Base-by-base conservation (phyloP, 345 rosid species). In the Ailanthus altissimus region DNA sequence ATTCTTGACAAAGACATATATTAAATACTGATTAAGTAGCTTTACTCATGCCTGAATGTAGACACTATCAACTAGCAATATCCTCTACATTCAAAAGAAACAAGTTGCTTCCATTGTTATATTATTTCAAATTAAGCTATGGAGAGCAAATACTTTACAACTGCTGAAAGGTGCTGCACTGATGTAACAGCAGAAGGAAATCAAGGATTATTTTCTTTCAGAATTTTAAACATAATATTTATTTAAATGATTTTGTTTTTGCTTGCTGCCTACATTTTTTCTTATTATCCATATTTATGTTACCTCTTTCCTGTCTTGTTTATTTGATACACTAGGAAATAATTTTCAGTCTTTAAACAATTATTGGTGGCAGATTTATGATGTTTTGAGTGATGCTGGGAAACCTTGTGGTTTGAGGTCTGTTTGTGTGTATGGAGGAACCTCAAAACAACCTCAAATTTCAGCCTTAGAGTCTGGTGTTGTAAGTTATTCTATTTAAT, bases 361-460 rank as follows among this genome's bases (percentile, higher is more conserved):
- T 18, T 49, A 43, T 59, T 71, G n/a, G 28, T 79, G 71, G 79
- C 84, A 96, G 99, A 93, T 96, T 85, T 90, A 86, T 56, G 91
- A 74, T 81, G 98, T 96, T 73, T 53, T 93, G 82, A 84, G 74
- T 32, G 89, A 88, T 85, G 98, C 98, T 84, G 99, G 97, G 70
- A 83, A 85, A 77, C 82, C 97, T 13, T 90, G 93, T 70, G 89
- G 91, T 18, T 80, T 93, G 76, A 85, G 76, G 70, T 91, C 99
- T 47, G 91, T 92, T 53, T 96, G 93, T 80, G 72, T 96, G 60
- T 96, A 92, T 79, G 97, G 99, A 80, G 99, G 99, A 88, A 85
- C 89, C 13, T 79, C 97, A 14, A 96, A 96, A 79, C 87, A 90
- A 46, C 98, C 98, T 77, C 97, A 96, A 79, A 90, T 89, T 74